Base-by-base conservation (phyloP, 139 green algal species). In the Coelastrella sp. region DNA sequence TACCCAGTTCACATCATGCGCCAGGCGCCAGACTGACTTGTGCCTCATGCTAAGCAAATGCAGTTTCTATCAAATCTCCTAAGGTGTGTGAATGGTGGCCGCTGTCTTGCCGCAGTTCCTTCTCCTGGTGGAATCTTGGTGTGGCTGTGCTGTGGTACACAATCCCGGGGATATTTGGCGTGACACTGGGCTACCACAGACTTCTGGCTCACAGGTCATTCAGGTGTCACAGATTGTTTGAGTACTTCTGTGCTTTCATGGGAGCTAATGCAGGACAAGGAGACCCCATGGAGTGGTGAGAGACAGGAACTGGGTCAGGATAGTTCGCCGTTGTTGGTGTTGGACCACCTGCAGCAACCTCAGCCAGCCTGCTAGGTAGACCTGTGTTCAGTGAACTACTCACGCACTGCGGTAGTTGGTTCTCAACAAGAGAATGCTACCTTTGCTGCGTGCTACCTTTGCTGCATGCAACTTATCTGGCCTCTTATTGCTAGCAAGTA, bases 151-250 rank as follows among this genome's bases (percentile, higher is more conserved):
- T 37, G 34, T 83, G 86, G 21, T 98, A 97, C 85, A 88, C 96
- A 51, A 80, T 96, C 34, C 96, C 95, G 34, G 94, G 94, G n/a
- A 94, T 91, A 64, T 81, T 98, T 40, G 95, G 95, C 66, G 98
- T 98, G 86, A 98, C 94, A 0, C 81, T 96, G 0, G 93, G 86
- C 19, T 98, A 92, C 91, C 95, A 98, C 91, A 94, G 83, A 40
- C 89, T 96, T 82, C 88, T 98, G 9, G 90, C 86, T 64, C 76
- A 83, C 57, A 73, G 57, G 57, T 74, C 57, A 11, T 83, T 74
- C 76, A 83, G 73, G 57, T 62, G 38, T 19, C 25, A 60, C 57
- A 74, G 59, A 19, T 83, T 53, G 76, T 60, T 82, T 51, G 75
- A 83, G 53, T 83, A 83, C 76, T 41, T 63, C 6, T 57, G 34